A percentile compares a stretch with the other conserved stretches of the same genome.
phyloP scores from a whole-genome alignment of 2,329 filamentous ascomycete species.

The Pseudocercospora crystallina region DNA sequence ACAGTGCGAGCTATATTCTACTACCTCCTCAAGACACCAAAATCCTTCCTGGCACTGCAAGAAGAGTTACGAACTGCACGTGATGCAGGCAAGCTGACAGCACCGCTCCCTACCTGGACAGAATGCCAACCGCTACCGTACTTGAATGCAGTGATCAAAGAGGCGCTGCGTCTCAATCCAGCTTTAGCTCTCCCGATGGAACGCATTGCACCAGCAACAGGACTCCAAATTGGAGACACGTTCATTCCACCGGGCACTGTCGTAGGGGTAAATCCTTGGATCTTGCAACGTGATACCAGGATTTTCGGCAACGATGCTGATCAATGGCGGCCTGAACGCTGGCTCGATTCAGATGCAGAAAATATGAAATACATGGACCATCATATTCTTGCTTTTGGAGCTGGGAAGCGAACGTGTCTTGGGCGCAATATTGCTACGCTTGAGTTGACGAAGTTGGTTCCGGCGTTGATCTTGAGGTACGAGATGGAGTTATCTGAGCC shows the following conservation, averaged over 20 bases:
- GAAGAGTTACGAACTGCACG: constrained; percentile 19
- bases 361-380: constrained; percentile 65
- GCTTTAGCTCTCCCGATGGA: constrained; percentile 25
- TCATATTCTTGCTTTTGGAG: constrained; percentile 52
- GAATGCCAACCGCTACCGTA: constrained; percentile 25
- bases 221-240: constrained; percentile 19
- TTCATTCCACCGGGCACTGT: constrained; percentile 41
- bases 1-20: constrained; percentile 17
- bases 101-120: constrained; percentile 18
- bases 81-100: constrained; percentile 14
- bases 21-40: constrained; percentile 13
- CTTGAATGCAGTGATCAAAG: constrained; percentile 29
- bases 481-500: constrained; percentile 14
- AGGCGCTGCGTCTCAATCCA: constrained; percentile 27
- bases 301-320: constrained; percentile 39
- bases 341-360: constrained; percentile 47
- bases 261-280: constrained; percentile 47
- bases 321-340: constrained; percentile 46
- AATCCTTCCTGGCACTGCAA: constrained; percentile 7
- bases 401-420: constrained; percentile 20
- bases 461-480: constrained; percentile 16
- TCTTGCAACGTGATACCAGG: constrained; percentile 41
- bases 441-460: constrained; percentile 22
- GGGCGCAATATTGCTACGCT: constrained; percentile 21
- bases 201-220: constrained; percentile 22